phyloP scores from a whole-genome alignment of 148 eudicot genomes.

The Selenicereus undatus region DNA sequence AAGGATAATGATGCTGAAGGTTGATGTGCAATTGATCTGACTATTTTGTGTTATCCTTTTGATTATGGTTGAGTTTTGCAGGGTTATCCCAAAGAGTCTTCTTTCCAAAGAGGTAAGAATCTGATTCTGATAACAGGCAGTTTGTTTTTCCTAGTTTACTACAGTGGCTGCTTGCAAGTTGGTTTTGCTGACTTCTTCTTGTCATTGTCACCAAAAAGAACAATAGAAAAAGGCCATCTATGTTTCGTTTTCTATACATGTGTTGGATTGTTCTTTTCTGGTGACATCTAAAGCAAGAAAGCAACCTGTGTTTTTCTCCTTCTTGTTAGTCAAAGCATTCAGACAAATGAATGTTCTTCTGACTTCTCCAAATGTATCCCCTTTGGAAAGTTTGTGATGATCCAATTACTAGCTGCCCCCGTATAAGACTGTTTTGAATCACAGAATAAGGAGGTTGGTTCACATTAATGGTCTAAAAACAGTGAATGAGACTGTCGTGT shows the following conservation, averaged over 20 bases:
- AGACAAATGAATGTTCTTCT: slow-evolving; percentile 16
- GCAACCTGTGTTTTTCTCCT: slow-evolving; percentile 13
- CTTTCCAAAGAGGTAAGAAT: slow-evolving; percentile 80
- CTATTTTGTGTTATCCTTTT: slow-evolving; percentile 23
- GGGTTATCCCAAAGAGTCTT: slow-evolving; percentile 89
- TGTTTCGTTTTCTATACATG: slow-evolving; percentile 19
- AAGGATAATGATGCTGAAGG: slow-evolving; percentile 18
- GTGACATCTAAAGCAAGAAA: slow-evolving; percentile 22
- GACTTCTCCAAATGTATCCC: slow-evolving; percentile 10
- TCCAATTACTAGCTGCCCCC: background rate
- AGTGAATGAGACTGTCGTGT: background rate
- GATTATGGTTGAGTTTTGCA: slow-evolving; percentile 33
- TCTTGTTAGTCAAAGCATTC: slow-evolving; percentile 30
- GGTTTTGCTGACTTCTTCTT: slow-evolving; percentile 21
- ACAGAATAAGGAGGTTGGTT: too few species aligned
- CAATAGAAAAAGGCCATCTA: slow-evolving; percentile 5
- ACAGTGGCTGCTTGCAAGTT: background rate
- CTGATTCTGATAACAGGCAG: slow-evolving; percentile 19
- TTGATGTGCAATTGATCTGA: slow-evolving; percentile 19
- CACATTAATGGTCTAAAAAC: background rate
- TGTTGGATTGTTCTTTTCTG: slow-evolving; percentile 22
- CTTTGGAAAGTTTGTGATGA: background rate
- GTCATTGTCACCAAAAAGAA: slow-evolving; percentile 17
- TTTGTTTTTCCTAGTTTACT: background rate
- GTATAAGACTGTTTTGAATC: too few species aligned